These are phyloP conservation scores for Trematosphaeria pertusa DNA, from an alignment of 2,329 filamentous ascomycete species.

Conservation along the genomic window DNA sequence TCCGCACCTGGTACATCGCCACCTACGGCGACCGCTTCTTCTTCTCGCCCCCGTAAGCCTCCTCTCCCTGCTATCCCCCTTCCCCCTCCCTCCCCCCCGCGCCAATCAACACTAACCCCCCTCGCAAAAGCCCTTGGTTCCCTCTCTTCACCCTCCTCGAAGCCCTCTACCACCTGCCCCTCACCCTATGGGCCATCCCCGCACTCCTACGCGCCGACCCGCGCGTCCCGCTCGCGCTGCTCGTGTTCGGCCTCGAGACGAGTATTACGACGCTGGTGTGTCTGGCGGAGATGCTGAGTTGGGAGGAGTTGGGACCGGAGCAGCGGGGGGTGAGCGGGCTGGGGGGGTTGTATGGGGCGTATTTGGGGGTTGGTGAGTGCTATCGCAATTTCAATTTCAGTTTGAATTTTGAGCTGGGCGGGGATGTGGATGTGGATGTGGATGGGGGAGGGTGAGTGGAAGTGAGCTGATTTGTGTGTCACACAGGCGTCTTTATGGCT, in stretches of 20 bases:
- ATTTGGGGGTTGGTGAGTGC: conserved; percentile 40
- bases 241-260: conserved; percentile 66
- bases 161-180: conserved; percentile 65
- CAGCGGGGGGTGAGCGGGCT: conserved; percentile 39
- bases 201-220: conserved; percentile 64
- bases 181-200: conserved; percentile 66
- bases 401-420: neutral
- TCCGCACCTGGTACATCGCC: conserved; percentile 65
- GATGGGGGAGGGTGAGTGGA: neutral
- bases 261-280: conserved; percentile 69
- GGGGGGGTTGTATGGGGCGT: conserved; percentile 49
- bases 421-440: neutral
- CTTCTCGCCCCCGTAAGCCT: conserved; percentile 56
- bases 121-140: conserved; percentile 61
- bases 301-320: conserved; percentile 45
- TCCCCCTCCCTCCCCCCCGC: conserved; percentile 1
- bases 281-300: conserved; percentile 66
- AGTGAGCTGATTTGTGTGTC: conserved; percentile 2
- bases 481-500: conserved; percentile 42
- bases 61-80: neutral
- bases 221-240: conserved; percentile 64
- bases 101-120: conserved; percentile 1
- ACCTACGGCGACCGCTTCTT: conserved; percentile 72
- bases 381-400: neutral
- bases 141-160: conserved; percentile 65